Conservation (phyloP, 2,329 filamentous ascomycete genomes). For the Beauveria sp. region DNA sequence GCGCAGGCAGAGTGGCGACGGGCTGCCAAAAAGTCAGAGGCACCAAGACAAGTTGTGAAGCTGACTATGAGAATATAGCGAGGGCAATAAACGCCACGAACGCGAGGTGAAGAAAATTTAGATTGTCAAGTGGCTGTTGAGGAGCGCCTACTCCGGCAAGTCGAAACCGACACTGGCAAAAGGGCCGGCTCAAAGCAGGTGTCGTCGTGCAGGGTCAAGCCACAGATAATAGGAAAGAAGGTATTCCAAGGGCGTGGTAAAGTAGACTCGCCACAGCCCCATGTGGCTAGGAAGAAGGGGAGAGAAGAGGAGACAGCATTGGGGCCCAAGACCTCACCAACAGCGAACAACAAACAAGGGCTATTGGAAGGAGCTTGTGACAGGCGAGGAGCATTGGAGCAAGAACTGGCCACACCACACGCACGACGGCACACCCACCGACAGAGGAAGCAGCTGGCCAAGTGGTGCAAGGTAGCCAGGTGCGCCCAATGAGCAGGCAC, state of each 20-base stretch:
- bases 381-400: neutral
- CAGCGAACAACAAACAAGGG: neutral
- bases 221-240: neutral
- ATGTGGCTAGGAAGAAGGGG: conserved; percentile 6
- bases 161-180: conserved; percentile 4
- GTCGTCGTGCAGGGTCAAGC: neutral
- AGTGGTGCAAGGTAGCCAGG: no score
- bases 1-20: neutral
- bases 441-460: neutral
- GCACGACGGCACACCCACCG: neutral
- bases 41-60: neutral
- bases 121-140: neutral
- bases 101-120: neutral
- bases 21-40: neutral
- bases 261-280: conserved; percentile 8
- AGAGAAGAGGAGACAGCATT: neutral
- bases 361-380: neutral
- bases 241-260: neutral
- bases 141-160: neutral
- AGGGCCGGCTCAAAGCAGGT: neutral
- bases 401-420: neutral
- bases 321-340: conserved; percentile 3
- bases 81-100: neutral
- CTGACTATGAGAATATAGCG: neutral
- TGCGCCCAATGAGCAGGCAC: neutral